Percentiles rank a stretch among this genome's conserved stretches.
Evolutionary conservation across 2,329 filamentous ascomycete species (phyloP).

Genomic region (Aspergillus sp.): DNA sequence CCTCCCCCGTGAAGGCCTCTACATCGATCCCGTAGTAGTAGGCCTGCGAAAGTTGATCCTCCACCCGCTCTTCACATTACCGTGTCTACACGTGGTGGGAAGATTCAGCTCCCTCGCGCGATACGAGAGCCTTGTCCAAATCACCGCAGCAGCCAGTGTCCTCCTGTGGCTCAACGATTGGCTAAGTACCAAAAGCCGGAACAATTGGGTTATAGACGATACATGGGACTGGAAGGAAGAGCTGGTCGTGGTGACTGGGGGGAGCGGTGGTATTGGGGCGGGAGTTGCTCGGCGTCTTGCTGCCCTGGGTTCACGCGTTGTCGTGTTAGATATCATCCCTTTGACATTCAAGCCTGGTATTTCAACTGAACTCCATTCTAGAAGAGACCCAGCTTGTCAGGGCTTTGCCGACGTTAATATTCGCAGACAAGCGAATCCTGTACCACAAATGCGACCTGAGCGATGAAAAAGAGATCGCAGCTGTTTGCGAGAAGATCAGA

Average conservation of each 20-base stretch:
- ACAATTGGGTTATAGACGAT: constrained; percentile 22
- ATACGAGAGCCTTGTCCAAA: neutral
- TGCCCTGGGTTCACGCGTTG: constrained; percentile 32
- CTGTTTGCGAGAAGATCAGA: constrained; percentile 30
- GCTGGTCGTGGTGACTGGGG: constrained; percentile 48
- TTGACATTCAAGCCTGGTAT: constrained; percentile 16
- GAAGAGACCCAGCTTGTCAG: too few relatives aligned
- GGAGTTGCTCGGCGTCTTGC: constrained; percentile 32
- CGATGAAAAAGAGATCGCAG: constrained; percentile 28
- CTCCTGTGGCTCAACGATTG: constrained; percentile 19
- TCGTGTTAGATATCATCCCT: constrained; percentile 37
- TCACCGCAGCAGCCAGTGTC: constrained; percentile 5
- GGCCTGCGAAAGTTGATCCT: constrained; percentile 14
- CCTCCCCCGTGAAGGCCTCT: constrained; percentile 20
- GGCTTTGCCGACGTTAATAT: too few relatives aligned
- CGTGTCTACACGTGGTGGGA: neutral
- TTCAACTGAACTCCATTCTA: too few relatives aligned
- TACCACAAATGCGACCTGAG: constrained; percentile 44
- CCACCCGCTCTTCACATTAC: constrained; percentile 6
- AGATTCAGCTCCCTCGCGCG: neutral
- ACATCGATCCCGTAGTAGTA: constrained; percentile 20
- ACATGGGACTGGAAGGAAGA: constrained; percentile 43
- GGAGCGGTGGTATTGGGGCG: constrained; percentile 45
- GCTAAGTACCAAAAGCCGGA: constrained; percentile 15
- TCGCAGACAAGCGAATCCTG: neutral